A percentile compares a stretch with the other conserved stretches of the same genome.
Evolutionary conservation across 352 stramenopile species (phyloP).

Genomic region (Phytophthora agathidicida): DNA sequence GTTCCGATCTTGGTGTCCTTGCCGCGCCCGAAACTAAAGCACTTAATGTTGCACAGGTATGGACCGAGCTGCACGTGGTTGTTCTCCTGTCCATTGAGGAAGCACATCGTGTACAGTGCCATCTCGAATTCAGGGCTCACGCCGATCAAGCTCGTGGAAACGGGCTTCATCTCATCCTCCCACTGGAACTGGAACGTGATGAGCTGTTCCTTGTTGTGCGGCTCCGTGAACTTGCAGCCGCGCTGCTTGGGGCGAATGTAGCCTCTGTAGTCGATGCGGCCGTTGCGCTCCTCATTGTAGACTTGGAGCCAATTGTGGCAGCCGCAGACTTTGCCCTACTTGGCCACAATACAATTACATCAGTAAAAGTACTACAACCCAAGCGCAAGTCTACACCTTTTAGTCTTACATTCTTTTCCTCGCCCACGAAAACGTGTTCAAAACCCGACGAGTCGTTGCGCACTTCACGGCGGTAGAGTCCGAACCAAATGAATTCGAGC

Average conservation of each 20-base stretch:
- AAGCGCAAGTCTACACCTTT: too few species aligned
- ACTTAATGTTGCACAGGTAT: slow-evolving; percentile 92
- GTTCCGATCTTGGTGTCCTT: slow-evolving; percentile 82
- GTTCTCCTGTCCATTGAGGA: slow-evolving; percentile 90
- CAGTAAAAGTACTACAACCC: neutral
- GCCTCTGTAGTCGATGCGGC: slow-evolving; percentile 93
- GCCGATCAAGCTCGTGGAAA: slow-evolving; percentile 94
- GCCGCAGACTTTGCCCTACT: slow-evolving; percentile 86
- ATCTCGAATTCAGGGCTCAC: slow-evolving; percentile 97
- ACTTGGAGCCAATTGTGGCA: slow-evolving; percentile 99
- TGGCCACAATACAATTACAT: neutral
- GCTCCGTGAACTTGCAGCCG: slow-evolving; percentile 67
- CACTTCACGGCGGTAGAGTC: slow-evolving; percentile 91
- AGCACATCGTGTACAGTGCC: slow-evolving; percentile 96
- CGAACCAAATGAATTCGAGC: slow-evolving; percentile 96
- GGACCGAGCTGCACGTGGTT: slow-evolving; percentile 87
- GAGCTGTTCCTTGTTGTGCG: slow-evolving; percentile 91
- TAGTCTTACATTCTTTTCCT: slow-evolving; percentile 89
- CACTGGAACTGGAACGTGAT: slow-evolving; percentile 95
- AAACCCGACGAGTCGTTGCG: slow-evolving; percentile 94
- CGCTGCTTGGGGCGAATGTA: slow-evolving; percentile 92
- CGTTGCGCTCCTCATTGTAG: slow-evolving; percentile 94
- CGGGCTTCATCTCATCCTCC: slow-evolving; percentile 88
- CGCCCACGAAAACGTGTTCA: slow-evolving; percentile 97
- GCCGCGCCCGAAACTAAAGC: slow-evolving; percentile 81